These are phyloP conservation scores for Myxozyma nipponensis DNA, from an alignment of 805 yeast species.

Conservation along the genomic window DNA sequence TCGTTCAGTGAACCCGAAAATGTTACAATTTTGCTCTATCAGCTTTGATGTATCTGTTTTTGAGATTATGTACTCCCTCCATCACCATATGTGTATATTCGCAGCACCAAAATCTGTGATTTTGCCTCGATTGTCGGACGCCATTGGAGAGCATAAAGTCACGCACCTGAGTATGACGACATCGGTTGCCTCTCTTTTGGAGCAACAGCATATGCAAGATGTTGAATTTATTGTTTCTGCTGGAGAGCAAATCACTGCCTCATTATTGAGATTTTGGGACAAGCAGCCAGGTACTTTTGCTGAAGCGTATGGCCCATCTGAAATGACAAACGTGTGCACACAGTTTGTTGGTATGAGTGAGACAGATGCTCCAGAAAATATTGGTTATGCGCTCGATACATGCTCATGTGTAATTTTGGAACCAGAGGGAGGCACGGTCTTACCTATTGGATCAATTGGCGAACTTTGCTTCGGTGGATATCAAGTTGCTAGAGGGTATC, in stretches of 20 bases:
- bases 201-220: slow-evolving; percentile 53
- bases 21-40: slow-evolving; percentile 30
- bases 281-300: slow-evolving; percentile 16
- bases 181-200: slow-evolving; percentile 70
- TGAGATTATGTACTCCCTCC: slow-evolving; percentile 26
- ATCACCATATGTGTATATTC: slow-evolving; percentile 20
- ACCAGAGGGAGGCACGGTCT: slow-evolving; percentile 3
- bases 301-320: slow-evolving; percentile 32
- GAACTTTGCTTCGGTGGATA: slow-evolving; percentile 33
- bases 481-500: slow-evolving; percentile 32
- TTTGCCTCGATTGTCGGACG: slow-evolving; percentile 18
- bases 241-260: slow-evolving; percentile 11
- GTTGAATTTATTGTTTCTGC: slow-evolving; percentile 12
- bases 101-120: slow-evolving; percentile 17
- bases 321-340: slow-evolving; percentile 29
- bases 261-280: slow-evolving; percentile 5
- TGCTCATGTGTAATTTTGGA: slow-evolving; percentile 22
- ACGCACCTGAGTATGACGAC: slow-evolving; percentile 31
- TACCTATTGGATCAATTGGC: slow-evolving; percentile 30
- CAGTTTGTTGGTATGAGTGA: slow-evolving; percentile 7
- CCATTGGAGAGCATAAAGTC: slow-evolving; percentile 9
- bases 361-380: slow-evolving; percentile 16
- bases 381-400: slow-evolving; percentile 26
- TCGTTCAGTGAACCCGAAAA: slow-evolving; percentile 5
- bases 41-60: slow-evolving; percentile 31